Evolutionary conservation across 2,329 filamentous ascomycete genomes (phyloP), one percentile per base, ranked within the genome.

Genomic region (Cordyceps fumosorosea): DNA sequence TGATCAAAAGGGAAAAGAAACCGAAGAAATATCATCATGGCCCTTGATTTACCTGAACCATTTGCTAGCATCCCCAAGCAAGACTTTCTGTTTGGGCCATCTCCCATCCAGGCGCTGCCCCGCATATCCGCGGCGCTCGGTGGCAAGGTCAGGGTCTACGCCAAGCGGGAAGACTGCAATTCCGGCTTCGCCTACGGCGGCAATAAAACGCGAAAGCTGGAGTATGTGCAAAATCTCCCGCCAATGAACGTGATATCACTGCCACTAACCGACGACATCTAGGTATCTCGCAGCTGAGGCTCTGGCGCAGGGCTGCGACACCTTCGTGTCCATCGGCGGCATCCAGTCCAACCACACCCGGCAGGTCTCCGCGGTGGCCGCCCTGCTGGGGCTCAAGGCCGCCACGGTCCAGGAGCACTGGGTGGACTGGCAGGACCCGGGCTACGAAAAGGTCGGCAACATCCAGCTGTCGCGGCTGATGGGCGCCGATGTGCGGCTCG

Each of bases 81-180:
- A 66, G 72, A 77, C 11, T 81, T 90, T 67, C 83, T 88, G 64
- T 87, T 89, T 60, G 85, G 85, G 0, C 84, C 86, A 18, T 89
- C 87, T 0, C 87, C 87, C 34, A 87, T 90, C 68, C 86, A 90
- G 70, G 73, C 79, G 57, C 81, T 91, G 42, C 84, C 85, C 60
- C 81, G 86, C 65, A 88, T 89, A 69, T 85, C 84, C 37, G 72
- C 79, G 59, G 84, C 83, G 26, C 80, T 89, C 5, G 81, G 83
- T 55, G 80, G 81, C 34, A 81, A 80, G 67, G 83, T 88, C 47
- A 77, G 80, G 22, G 81, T 90, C 65, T 90, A 85, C 70, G 87
- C 88, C 59, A 90, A 90, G 74, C 82, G 88, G 56, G 88, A 90
- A 66, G 88, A 90, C 74, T 84, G 85, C 69, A 89, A 88, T 74